A percentile compares a stretch with the other conserved stretches of the same genome.
These are phyloP conservation scores for Isatis tinctoria DNA, from an alignment of 345 rosid species.

Conservation along the genomic window DNA sequence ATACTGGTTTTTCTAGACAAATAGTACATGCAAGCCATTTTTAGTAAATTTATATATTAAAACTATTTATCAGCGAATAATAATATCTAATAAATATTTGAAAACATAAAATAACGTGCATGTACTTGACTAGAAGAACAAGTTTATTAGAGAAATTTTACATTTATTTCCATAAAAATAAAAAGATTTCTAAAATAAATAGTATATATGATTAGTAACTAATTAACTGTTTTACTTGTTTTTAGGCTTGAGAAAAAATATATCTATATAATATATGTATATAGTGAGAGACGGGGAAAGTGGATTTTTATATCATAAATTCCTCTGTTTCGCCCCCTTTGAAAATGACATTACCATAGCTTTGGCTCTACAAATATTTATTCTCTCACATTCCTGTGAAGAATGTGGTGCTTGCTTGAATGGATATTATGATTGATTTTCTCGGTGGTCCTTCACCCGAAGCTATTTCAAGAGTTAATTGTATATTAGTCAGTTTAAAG, in stretches of 20 bases:
- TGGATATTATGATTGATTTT: too few relatives aligned
- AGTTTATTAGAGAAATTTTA: not conserved
- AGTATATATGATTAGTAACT: not conserved
- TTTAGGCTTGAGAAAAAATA: not conserved
- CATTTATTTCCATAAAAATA: not conserved
- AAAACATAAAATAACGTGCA: too few relatives aligned
- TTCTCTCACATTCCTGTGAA: too few relatives aligned
- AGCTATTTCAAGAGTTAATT: too few relatives aligned
- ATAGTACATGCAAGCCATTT: not conserved
- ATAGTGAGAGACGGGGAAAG: not conserved
- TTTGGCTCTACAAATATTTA: too few relatives aligned
- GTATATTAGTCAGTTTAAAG: too few relatives aligned
- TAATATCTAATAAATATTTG: too few relatives aligned
- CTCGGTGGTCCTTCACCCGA: too few relatives aligned
- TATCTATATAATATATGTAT: not conserved
- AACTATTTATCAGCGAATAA: too few relatives aligned
- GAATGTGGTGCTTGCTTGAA: too few relatives aligned
- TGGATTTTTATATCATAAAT: slow-evolving; percentile 18
- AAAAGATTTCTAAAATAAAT: too few relatives aligned
- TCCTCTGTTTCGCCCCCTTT: slow-evolving; percentile 25
- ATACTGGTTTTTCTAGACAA: not conserved
- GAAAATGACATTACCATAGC: slow-evolving; percentile 32
- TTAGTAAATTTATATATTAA: too few relatives aligned
- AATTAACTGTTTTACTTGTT: not conserved
- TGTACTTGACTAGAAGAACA: not conserved